These are phyloP conservation scores for Ascochyta fabae DNA, from an alignment of 2,329 filamentous ascomycete species.

Conservation along the genomic window DNA sequence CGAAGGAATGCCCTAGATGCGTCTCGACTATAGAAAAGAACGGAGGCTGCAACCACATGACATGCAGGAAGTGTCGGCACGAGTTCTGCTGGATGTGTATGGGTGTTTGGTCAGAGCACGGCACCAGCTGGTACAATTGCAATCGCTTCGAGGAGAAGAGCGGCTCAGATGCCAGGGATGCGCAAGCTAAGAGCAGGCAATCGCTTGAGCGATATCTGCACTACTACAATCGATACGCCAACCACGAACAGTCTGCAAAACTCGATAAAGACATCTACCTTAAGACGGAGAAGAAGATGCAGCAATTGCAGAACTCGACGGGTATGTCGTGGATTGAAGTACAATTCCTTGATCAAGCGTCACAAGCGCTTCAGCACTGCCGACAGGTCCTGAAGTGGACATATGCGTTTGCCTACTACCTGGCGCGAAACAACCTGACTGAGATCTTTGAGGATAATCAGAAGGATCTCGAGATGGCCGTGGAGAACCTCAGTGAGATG, in stretches of 20 bases:
- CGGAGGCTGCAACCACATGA: conserved; percentile 97
- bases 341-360: conserved; percentile 92
- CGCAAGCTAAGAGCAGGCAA: conserved; percentile 87
- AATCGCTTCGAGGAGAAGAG: conserved; percentile 97
- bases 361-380: conserved; percentile 91
- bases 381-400: conserved; percentile 99
- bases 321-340: conserved; percentile 99
- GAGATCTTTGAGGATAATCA: conserved; percentile 99
- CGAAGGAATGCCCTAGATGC: conserved; percentile 96
- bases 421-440: conserved; percentile 93
- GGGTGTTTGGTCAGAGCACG: conserved; percentile 98
- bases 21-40: conserved; percentile 99
- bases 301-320: conserved; percentile 88
- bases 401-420: conserved; percentile 97
- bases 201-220: conserved; percentile 96
- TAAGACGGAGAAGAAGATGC: conserved; percentile 99
- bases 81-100: conserved; percentile 99
- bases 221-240: conserved; percentile 99
- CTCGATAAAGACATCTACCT: conserved; percentile 94
- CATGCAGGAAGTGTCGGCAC: conserved; percentile 91
- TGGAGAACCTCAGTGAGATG: conserved; percentile 97
- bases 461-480: conserved; percentile 95
- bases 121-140: conserved; percentile 99
- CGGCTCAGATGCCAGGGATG: conserved; percentile 85
- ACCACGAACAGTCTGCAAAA: conserved; percentile 96